These are phyloP conservation scores for Metschnikowia reukaufii DNA, from an alignment of 805 yeast genomes.

Conservation along the genomic window DNA sequence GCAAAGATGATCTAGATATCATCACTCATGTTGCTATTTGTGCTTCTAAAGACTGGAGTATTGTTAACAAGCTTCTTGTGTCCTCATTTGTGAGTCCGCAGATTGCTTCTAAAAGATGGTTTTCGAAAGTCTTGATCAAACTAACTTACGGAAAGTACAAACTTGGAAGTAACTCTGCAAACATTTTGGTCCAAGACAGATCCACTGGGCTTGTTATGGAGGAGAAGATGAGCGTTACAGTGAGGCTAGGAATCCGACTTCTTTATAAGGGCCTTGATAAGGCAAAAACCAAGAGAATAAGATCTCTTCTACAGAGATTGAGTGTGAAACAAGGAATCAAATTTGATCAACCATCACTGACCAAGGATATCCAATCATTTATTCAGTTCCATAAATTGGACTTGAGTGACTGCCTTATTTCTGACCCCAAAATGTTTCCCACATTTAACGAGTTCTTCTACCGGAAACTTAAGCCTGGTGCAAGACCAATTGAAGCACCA, in stretches of 20 bases:
- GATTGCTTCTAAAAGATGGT: slow-evolving; percentile 88
- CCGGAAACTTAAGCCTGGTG: slow-evolving; percentile 67
- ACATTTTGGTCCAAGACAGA: slow-evolving; percentile 91
- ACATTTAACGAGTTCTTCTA: slow-evolving; percentile 91
- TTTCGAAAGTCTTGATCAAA: slow-evolving; percentile 75
- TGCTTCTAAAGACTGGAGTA: slow-evolving; percentile 72
- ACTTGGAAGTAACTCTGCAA: slow-evolving; percentile 84
- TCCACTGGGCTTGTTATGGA: slow-evolving; percentile 85
- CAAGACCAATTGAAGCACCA: slow-evolving; percentile 67
- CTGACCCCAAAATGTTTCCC: slow-evolving; percentile 48
- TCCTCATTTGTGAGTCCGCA: slow-evolving; percentile 75
- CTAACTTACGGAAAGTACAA: slow-evolving; percentile 85
- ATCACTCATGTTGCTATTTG: slow-evolving; percentile 89
- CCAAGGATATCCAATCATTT: slow-evolving; percentile 68
- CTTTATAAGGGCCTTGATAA: slow-evolving; percentile 72
- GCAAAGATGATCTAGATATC: slow-evolving; percentile 61
- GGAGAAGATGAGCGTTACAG: slow-evolving; percentile 88
- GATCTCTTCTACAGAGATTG: slow-evolving; percentile 59
- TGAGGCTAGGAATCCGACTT: slow-evolving; percentile 81
- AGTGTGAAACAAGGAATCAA: slow-evolving; percentile 81
- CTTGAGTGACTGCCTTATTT: slow-evolving; percentile 60
- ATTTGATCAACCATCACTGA: slow-evolving; percentile 72
- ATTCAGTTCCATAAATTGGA: slow-evolving; percentile 81
- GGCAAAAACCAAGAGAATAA: slow-evolving; percentile 59
- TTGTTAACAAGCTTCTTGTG: slow-evolving; percentile 60